These are phyloP conservation scores for Emericellopsis atlantica DNA, from an alignment of 2,329 filamentous ascomycete species.

Conservation along the genomic window DNA sequence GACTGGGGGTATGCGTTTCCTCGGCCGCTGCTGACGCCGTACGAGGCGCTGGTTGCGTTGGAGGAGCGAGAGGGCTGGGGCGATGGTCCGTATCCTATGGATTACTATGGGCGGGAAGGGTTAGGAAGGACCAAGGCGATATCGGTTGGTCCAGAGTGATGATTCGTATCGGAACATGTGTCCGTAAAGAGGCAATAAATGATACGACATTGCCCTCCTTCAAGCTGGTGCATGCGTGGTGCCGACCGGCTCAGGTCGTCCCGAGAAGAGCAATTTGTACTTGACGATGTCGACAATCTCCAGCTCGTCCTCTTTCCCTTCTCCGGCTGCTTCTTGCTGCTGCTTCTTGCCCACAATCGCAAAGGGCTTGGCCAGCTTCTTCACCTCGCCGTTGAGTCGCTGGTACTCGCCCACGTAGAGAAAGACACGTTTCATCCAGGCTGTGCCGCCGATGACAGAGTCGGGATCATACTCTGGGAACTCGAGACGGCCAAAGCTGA, in stretches of 20 bases:
- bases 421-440: constrained; percentile 85
- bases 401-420: constrained; percentile 84
- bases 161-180: not conserved
- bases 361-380: constrained; percentile 67
- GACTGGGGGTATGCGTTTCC: constrained; percentile 98
- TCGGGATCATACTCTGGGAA: constrained; percentile 59
- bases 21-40: constrained; percentile 77
- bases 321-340: constrained; percentile 20
- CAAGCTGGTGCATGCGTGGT: constrained; percentile 16
- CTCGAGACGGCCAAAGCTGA: constrained; percentile 54
- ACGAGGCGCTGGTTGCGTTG: constrained; percentile 87
- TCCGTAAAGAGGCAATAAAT: too few species aligned
- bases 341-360: constrained; percentile 55
- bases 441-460: constrained; percentile 28
- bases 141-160: constrained; percentile 8
- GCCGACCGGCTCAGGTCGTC: constrained; percentile 74
- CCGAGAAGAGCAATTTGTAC: constrained; percentile 76
- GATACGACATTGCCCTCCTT: not conserved
- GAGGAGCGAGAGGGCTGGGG: constrained; percentile 68
- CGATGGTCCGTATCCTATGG: constrained; percentile 81
- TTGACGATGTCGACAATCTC: constrained; percentile 82
- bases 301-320: constrained; percentile 38
- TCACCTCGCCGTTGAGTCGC: constrained; percentile 78
- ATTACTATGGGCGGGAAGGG: constrained; percentile 91
- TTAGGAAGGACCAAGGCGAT: constrained; percentile 62